These are phyloP conservation scores for Saccharomycopsis olivae DNA, from an alignment of 805 yeast genomes.

Conservation along the genomic window DNA sequence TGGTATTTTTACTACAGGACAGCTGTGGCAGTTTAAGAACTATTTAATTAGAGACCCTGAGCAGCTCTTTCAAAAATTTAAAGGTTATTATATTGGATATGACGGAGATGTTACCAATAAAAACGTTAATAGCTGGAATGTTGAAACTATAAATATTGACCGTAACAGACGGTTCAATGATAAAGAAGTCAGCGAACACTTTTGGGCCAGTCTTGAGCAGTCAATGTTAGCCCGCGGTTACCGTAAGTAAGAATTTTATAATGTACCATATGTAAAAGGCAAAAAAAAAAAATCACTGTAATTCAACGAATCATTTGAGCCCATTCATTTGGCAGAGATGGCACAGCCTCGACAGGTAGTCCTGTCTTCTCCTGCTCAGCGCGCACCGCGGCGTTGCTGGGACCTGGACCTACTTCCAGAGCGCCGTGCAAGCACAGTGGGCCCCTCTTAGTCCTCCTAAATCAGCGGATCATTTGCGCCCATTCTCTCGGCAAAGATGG, in stretches of 20 bases:
- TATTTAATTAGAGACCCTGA: constrained; percentile 80
- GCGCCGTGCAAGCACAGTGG: no score
- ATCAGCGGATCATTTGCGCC: no score
- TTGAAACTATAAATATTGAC: constrained; percentile 66
- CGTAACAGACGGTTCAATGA: constrained; percentile 80
- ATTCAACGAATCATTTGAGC: no score
- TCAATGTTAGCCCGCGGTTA: constrained; percentile 59
- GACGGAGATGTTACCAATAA: constrained; percentile 73
- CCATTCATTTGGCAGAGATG: no score
- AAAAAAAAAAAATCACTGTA: no score
- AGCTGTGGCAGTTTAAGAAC: constrained; percentile 89
- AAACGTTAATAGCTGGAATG: constrained; percentile 80
- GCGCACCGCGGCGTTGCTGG: no score
- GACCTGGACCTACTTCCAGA: no score
- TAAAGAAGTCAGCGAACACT: constrained; percentile 69
- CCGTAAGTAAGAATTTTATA: neutral
- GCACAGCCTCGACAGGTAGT: no score
- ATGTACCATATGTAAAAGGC: neutral
- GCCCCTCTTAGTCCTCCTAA: no score
- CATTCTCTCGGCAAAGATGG: no score
- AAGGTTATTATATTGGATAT: constrained; percentile 72
- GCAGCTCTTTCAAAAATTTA: constrained; percentile 66
- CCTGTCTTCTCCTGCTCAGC: no score
- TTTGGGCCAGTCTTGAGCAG: constrained; percentile 80
- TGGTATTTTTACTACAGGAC: constrained; percentile 94